phyloP scores from a whole-genome alignment of 2,329 filamentous ascomycete species.

The Colletotrichum magnum region DNA sequence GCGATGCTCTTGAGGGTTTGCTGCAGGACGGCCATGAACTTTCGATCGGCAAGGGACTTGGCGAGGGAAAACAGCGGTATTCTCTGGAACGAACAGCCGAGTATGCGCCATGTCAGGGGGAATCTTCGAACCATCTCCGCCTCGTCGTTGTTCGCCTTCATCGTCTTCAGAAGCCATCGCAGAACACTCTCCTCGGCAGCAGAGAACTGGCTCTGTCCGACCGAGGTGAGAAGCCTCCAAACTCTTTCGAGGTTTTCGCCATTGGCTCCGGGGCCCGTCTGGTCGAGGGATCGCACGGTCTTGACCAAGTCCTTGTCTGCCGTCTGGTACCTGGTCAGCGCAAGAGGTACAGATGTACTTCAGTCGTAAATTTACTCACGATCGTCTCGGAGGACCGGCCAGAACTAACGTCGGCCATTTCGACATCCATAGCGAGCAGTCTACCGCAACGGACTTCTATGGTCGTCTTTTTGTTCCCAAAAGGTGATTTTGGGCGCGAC shows the following conservation, averaged over 20 bases:
- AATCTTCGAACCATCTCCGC: slow-evolving; percentile 69
- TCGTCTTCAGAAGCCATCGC: slow-evolving; percentile 74
- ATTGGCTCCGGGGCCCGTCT: slow-evolving; percentile 60
- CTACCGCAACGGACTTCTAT: slow-evolving; percentile 3
- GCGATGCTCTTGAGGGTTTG: slow-evolving; percentile 74
- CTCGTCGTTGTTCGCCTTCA: slow-evolving; percentile 60
- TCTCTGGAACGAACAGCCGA: slow-evolving; percentile 72
- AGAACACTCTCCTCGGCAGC: slow-evolving; percentile 71
- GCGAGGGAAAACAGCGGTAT: slow-evolving; percentile 79
- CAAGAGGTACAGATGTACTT: not conserved
- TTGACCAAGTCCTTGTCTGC: slow-evolving; percentile 60
- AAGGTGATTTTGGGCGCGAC: not conserved
- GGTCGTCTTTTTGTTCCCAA: slow-evolving; percentile 9
- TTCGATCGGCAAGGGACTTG: slow-evolving; percentile 78
- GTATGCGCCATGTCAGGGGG: slow-evolving; percentile 72
- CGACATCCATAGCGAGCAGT: slow-evolving; percentile 36
- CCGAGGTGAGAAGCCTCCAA: slow-evolving; percentile 63
- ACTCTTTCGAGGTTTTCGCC: slow-evolving; percentile 63
- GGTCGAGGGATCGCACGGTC: slow-evolving; percentile 69
- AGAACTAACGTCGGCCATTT: slow-evolving; percentile 29
- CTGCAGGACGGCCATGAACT: slow-evolving; percentile 77
- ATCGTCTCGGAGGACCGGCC: slow-evolving; percentile 20
- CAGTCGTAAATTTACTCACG: slow-evolving; percentile 14
- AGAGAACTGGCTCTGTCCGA: slow-evolving; percentile 59
- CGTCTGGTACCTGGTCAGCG: slow-evolving; percentile 40